Base-by-base conservation (phyloP, 179 eudicot species). In the Beta macrorhiza region DNA sequence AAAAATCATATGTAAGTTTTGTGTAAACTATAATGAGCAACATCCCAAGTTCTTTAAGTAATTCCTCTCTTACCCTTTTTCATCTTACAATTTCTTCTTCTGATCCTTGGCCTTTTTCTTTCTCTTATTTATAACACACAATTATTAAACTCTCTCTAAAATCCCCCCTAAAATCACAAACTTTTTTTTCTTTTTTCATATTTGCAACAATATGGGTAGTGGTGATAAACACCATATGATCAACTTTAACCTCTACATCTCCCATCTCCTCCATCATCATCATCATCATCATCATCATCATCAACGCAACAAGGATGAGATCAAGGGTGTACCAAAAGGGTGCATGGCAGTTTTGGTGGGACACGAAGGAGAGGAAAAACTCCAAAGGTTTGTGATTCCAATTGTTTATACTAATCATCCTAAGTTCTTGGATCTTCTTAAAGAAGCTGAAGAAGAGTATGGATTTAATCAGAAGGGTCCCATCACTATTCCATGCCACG, bases 101-200 rank as follows among this genome's bases (percentile, higher is more conserved):
- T 2, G 93, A 94, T 44, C 96, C 98, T 68, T 93, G 98, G 98
- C 98, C 94, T 19, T 93, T 93, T 68, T 91, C 97, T 80, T 10
- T 78, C 71, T 67, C 72, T 16, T 69, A 81, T 74, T 88, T 82
- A 76, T 88, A 87, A 83, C 88, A 57, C 76, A n/a, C 61, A 76
- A 49, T 37, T 37, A 37, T 37, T 37, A 42, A 13, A 75, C 59
- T 13, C 4, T 4, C 16, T 73, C 74, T 12, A n/a, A 32, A 47
- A 29, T 68, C 4, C 13, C 19, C 4, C 14, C 25, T 11, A 45
- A 69, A 75, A 76, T 45, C 49, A 44, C 44, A n/a, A 13, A 81
- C 25, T 76, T 56, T 42, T 74, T 74, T 45, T 3, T 37, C 12
- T 55, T 42, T 74, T 84, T 45, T 62, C 44, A 64, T 51, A 22